These are phyloP conservation scores for Helenozyma baotianmanensis DNA, from an alignment of 805 yeast species.

Conservation along the genomic window DNA sequence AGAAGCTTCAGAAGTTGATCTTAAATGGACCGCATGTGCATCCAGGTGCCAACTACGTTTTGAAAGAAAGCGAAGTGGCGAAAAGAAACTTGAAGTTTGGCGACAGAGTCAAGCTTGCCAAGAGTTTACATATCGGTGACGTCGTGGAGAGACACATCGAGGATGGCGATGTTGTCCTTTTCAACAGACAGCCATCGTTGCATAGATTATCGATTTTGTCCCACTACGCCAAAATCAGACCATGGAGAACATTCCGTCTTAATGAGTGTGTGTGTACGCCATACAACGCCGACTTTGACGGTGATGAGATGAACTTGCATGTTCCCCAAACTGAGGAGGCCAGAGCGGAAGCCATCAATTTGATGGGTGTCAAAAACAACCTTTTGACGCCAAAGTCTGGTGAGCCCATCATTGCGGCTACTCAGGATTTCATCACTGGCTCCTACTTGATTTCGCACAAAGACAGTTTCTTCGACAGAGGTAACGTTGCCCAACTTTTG, in stretches of 20 bases:
- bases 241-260: constrained; percentile 96
- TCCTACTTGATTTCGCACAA: constrained; percentile 89
- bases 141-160: constrained; percentile 94
- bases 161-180: constrained; percentile 93
- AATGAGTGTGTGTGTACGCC: constrained; percentile 99
- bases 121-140: constrained; percentile 78
- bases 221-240: constrained; percentile 92
- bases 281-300: constrained; percentile 98
- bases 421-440: constrained; percentile 98
- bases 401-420: constrained; percentile 98
- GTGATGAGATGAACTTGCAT: constrained; percentile 98
- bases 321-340: constrained; percentile 99
- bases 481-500: constrained; percentile 72
- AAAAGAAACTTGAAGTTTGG: constrained; percentile 89
- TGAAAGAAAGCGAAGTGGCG: constrained; percentile 77
- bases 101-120: constrained; percentile 73
- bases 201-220: constrained; percentile 92
- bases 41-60: constrained; percentile 94
- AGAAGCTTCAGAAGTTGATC: constrained; percentile 69
- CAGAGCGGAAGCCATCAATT: constrained; percentile 94
- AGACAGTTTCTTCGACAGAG: constrained; percentile 89
- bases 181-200: constrained; percentile 96
- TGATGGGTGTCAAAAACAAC: constrained; percentile 97
- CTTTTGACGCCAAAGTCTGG: constrained; percentile 95
- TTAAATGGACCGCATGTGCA: constrained; percentile 81